Percentiles rank a stretch among this genome's conserved stretches.
These are phyloP conservation scores for Epithemia pelagica DNA, from an alignment of 108 stramenopile genomes.

Conservation along the genomic window DNA sequence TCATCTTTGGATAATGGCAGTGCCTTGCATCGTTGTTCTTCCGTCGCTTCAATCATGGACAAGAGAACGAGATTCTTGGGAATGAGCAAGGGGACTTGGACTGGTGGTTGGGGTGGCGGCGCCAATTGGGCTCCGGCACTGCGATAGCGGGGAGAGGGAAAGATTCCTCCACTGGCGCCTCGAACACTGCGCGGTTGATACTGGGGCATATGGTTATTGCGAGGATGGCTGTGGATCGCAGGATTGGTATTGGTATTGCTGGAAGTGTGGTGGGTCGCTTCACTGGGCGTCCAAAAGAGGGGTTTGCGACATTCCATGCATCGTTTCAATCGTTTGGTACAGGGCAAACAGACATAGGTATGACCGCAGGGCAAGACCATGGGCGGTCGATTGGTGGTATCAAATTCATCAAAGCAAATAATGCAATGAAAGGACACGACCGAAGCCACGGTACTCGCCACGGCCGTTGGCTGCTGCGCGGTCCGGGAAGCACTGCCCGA, in stretches of 20 bases:
- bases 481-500: no score
- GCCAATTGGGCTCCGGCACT: background rate
- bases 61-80: slow-evolving; percentile 76
- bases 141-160: background rate
- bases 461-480: no score
- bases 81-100: slow-evolving; percentile 33
- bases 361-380: slow-evolving; percentile 85
- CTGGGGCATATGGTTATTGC: background rate
- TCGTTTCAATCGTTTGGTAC: slow-evolving; percentile 61
- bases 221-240: background rate
- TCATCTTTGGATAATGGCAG: background rate
- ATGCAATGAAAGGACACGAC: slow-evolving; percentile 60
- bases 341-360: slow-evolving; percentile 70
- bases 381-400: slow-evolving; percentile 51
- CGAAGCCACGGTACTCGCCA: background rate
- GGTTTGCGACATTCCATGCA: slow-evolving; percentile 80
- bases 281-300: slow-evolving; percentile 17
- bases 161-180: background rate
- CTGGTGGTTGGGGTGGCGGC: background rate
- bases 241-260: background rate
- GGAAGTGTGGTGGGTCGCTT: background rate
- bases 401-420: slow-evolving; percentile 79
- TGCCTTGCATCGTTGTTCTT: slow-evolving; percentile 5
- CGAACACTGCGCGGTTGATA: background rate
- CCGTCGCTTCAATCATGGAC: slow-evolving; percentile 52